Evolutionary conservation across 1,139 yeast genomes (phyloP).

Genomic region (Taphrina confusa): DNA sequence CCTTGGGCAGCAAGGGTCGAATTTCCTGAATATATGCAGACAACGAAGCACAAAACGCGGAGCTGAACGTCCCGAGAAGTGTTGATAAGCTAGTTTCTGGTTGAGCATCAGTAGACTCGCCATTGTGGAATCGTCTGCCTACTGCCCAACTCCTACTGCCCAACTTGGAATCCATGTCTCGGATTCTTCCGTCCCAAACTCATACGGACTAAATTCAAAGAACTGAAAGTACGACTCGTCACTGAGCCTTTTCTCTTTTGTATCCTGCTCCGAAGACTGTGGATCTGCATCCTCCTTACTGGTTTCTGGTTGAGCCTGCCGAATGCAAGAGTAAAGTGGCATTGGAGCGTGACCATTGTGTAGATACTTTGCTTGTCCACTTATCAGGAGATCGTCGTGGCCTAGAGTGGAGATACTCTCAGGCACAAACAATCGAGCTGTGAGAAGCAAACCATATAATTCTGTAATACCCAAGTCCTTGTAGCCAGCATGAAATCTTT

Average conservation of each 20-base stretch:
- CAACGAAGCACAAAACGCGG: slow-evolving; percentile 42
- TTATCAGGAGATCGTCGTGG: slow-evolving; percentile 39
- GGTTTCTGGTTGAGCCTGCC: slow-evolving; percentile 40
- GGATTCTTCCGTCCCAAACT: slow-evolving; percentile 41
- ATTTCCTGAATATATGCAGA: slow-evolving; percentile 41
- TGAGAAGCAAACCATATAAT: slow-evolving; percentile 41
- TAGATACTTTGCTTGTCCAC: slow-evolving; percentile 38
- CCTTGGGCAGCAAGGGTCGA: slow-evolving; percentile 38
- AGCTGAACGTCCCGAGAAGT: slow-evolving; percentile 42
- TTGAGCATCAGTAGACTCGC: slow-evolving; percentile 34
- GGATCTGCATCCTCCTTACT: slow-evolving; percentile 14
- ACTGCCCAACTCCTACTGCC: slow-evolving; percentile 42
- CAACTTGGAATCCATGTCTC: slow-evolving; percentile 42
- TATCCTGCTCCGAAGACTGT: slow-evolving; percentile 5
- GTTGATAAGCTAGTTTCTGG: slow-evolving; percentile 40
- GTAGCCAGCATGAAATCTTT: slow-evolving; percentile 37
- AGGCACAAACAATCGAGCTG: slow-evolving; percentile 41
- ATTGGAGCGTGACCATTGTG: slow-evolving; percentile 40
- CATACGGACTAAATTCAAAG: slow-evolving; percentile 42
- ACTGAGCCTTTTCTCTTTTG: neutral
- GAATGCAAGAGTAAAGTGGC: slow-evolving; percentile 41
- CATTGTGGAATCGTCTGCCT: slow-evolving; percentile 40
- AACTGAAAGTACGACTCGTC: slow-evolving; percentile 41
- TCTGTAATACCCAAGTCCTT: slow-evolving; percentile 39
- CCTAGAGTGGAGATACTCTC: slow-evolving; percentile 34